Base-by-base conservation (phyloP, 768 basidiomycete genomes). In the Rhizopogon roseolus region DNA sequence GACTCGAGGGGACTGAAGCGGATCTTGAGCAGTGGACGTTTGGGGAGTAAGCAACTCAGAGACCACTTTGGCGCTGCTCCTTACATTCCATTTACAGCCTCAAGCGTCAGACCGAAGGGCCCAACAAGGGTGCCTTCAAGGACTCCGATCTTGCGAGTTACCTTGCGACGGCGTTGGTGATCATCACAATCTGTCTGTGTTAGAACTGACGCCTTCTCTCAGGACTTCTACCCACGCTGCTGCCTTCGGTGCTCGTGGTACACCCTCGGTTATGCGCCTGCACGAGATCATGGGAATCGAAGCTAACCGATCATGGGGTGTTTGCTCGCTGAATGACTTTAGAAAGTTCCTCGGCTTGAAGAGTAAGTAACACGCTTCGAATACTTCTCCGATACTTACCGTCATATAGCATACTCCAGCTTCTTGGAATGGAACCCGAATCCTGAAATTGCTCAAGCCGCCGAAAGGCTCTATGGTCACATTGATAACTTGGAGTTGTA, bases 241-340 rank as follows among this genome's bases (percentile, higher is more conserved):
- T 49, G 76, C 84, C 14, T 93, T 92, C 71, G 74, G 86, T 53
- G 91, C 90, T 27, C 81, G 87, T 22, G 82, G 86, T 5, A 91
- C 87, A 2, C 91, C 91, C 43, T 77, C 67, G 14, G 67, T 79
- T 46, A 88, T 93, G 85, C 82, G 79, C 40, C 63, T 91, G 22
- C 80, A 91, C 56, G 92, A 94, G 64, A 75, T 92, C 40, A 87
- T 93, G 88, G 89, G 89, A 38, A 92, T 93, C 46, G 82, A 88
- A 60, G 76, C 85, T 54, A 86, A 81, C 62, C 79, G 91, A 29
- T 59, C 64, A 17, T 94, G 90, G 90, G 90, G 90, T 44, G 82
- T 86, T 19, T 93, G 90, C 64, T 84, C 86, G 2, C 65, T 93
- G 57, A 93, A 93, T 57, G 90, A 93, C 55, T 93, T 93, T 70